These are phyloP conservation scores for Aureoboletus auriporus DNA, from an alignment of 768 basidiomycete genomes.

Conservation along the genomic window DNA sequence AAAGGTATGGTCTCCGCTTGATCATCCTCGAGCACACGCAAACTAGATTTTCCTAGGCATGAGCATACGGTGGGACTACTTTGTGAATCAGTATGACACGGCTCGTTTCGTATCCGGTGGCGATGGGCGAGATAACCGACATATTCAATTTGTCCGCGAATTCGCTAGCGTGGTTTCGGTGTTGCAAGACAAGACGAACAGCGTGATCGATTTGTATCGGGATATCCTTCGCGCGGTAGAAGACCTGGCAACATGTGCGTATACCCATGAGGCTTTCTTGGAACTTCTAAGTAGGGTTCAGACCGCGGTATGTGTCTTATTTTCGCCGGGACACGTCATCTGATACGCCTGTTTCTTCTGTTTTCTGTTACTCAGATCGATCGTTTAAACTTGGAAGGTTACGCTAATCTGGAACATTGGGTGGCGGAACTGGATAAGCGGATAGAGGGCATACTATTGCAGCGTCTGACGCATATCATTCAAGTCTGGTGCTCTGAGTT, in stretches of 20 bases:
- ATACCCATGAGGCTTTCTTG: conserved; percentile 78
- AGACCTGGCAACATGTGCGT: conserved; percentile 83
- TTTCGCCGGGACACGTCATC: not conserved
- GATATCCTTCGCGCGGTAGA: conserved; percentile 84
- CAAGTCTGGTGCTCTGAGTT: conserved; percentile 89
- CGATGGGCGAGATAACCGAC: conserved; percentile 82
- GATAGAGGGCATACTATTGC: conserved; percentile 77
- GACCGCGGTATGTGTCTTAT: conserved; percentile 56
- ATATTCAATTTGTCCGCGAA: conserved; percentile 91
- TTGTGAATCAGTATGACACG: conserved; percentile 91
- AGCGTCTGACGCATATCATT: conserved; percentile 72
- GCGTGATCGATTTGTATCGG: conserved; percentile 84
- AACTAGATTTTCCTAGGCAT: conserved; percentile 61
- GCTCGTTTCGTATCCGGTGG: conserved; percentile 66
- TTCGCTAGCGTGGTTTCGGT: conserved; percentile 92
- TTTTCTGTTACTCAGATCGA: conserved; percentile 63
- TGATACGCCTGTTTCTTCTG: not conserved
- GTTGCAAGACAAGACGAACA: conserved; percentile 95
- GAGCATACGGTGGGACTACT: conserved; percentile 94
- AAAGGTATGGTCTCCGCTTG: conserved; percentile 56
- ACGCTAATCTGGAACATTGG: conserved; percentile 91
- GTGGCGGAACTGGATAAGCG: conserved; percentile 77
- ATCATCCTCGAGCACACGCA: not conserved
- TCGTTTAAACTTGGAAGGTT: conserved; percentile 92
- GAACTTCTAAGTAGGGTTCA: conserved; percentile 78